Base-by-base conservation (phyloP, 2,329 filamentous ascomycete species). In the Incumbomyces lentus region DNA sequence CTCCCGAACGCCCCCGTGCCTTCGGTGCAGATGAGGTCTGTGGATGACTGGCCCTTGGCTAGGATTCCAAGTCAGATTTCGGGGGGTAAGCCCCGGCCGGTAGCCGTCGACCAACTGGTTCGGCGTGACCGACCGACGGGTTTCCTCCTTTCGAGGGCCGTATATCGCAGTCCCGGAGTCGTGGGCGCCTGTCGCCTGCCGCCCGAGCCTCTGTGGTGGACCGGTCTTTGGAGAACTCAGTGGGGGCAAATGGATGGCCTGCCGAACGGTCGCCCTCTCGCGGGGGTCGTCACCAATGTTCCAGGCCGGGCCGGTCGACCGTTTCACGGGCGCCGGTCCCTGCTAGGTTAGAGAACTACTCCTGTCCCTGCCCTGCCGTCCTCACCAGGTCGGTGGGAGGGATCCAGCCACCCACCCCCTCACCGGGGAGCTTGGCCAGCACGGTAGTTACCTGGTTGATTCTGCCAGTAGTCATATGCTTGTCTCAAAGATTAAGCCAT, bases 401-500 rank as follows among this genome's bases (percentile, higher is more conserved):
- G 22, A 26, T 26, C 5, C 8, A 8, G 22, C 22, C 22, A 5
- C 22, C 5, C 4, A 5, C 22, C 5, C 22, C 22, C 22, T 26
- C 22, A n/a, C n/a, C 22, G 22, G 22, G 22, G 22, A 5, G 22
- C 8, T 8, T 4, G 22, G 22, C 22, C 5, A 4, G 4, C 8
- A 58, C 40, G 53, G 49, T 59, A 56, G 58, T 58, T 65, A 66
- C 57, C 56, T 65, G 55, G 58, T 64, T 66, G 57, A 66, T 64
- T 66, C 59, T 65, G 60, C 63, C 58, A 68, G 64, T 68, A 68
- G 62, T 67, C 55, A 67, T 67, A 68, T 67, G 58, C 61, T 67
- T 67, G 59, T 67, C 59, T 67, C 58, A 67, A 67, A 68, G 60
- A 68, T 67, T 67, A 68, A 68, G 63, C 64, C 58, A 67, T 67